phyloP scores from a whole-genome alignment of 768 basidiomycete genomes.

The Sistotremastrum suecicum region DNA sequence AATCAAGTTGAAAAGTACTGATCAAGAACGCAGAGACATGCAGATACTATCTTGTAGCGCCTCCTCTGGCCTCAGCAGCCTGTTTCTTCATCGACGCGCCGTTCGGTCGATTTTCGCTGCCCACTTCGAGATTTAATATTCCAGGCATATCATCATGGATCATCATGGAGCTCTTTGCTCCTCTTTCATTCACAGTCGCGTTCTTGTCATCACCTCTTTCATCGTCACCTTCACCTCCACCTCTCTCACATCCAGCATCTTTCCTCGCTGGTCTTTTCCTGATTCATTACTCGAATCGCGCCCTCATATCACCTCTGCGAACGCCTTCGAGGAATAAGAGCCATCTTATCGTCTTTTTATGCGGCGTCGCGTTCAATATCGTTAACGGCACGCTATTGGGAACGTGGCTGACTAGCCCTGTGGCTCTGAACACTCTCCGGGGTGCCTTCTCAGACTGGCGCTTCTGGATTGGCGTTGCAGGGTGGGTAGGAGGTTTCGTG shows the following conservation, averaged over 20 bases:
- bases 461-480: slow-evolving; percentile 48
- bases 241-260: slow-evolving; percentile 23
- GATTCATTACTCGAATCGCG: slow-evolving; percentile 73
- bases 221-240: slow-evolving; percentile 12
- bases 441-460: slow-evolving; percentile 16
- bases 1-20: too few species aligned
- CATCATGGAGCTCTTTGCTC: slow-evolving; percentile 59
- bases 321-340: slow-evolving; percentile 67
- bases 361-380: slow-evolving; percentile 50
- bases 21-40: too few species aligned
- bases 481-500: slow-evolving; percentile 60
- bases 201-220: slow-evolving; percentile 37
- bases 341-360: slow-evolving; percentile 49
- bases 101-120: slow-evolving; percentile 61
- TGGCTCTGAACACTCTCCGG: slow-evolving; percentile 29
- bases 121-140: slow-evolving; percentile 20
- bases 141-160: slow-evolving; percentile 50
- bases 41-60: too few species aligned
- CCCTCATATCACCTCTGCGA: slow-evolving; percentile 64
- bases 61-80: too few species aligned
- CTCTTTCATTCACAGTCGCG: slow-evolving; percentile 35
- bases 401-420: slow-evolving; percentile 48
- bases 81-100: slow-evolving; percentile 52
- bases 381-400: slow-evolving; percentile 62
- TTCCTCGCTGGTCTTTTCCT: slow-evolving; percentile 48